Evolutionary conservation across 2,329 filamentous ascomycete genomes (phyloP), one percentile per base, ranked within the genome.

Genomic region (Sordariomycetes sp.): DNA sequence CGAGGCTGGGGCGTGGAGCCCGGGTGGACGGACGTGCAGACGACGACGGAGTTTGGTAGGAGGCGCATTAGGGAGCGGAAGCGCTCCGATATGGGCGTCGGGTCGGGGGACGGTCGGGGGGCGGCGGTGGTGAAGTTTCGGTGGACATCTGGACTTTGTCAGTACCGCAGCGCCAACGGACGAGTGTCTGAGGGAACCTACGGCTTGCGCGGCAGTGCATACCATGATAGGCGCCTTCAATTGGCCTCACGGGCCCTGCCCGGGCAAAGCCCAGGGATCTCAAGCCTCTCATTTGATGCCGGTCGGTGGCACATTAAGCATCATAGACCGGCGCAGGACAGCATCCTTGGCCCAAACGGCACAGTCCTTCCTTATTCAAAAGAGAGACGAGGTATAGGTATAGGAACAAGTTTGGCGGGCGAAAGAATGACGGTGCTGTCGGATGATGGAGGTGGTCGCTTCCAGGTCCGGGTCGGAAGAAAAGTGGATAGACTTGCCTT

Each of bases 11-110:
- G 17, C 32, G 56, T 20, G 17, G 57, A 13, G 32, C 60, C 15
- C 39, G 66, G 60, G n/a, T 70, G 66, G n/a, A 69, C 65, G 24
- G 77, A 69, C 24, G 79, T 81, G 64, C 78, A 78, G 13, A 81
- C 74, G n/a, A 81, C 77, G 42, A 79, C 77, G 0, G 78, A 76
- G 62, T 80, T 75, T 2, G 76, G 70, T 13, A 82, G 68, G 15
- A 76, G 73, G 58, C 79, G 77, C 75, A 82, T 78, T 24, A 79
- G 70, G 53, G 71, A 68, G 58, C 77, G 78, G 24, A 81, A 69
- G 55, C 78, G 71, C 59, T 77, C 76, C 32, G 36, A 77, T 66
- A 65, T 64, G 59, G 58, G 24, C 28, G 53, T 17, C 4, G 35
- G 24, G 10, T 39, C 24, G 48, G 48, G 10, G 25, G 28, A 10